Evolutionary conservation across 306 rosid genomes (phyloP).

Genomic region (Trifolium fragiferum): DNA sequence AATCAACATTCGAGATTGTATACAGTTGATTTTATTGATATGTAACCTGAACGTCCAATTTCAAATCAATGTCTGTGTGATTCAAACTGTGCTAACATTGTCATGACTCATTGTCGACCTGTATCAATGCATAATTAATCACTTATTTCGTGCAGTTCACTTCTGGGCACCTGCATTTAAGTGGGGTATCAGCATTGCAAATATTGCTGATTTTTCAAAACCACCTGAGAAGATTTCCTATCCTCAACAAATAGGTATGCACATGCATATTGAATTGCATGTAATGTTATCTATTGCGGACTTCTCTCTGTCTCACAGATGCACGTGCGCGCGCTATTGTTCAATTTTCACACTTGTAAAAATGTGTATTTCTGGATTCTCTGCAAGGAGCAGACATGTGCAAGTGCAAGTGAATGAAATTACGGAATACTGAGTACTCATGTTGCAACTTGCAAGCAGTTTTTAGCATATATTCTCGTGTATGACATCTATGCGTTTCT

Average conservation of each 20-base stretch:
- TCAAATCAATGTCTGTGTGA: too few relatives aligned
- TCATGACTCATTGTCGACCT: slow-evolving; percentile 8
- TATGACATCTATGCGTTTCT: slow-evolving; percentile 21
- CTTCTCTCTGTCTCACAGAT: not conserved
- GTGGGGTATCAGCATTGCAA: slow-evolving; percentile 99
- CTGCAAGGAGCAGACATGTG: not conserved
- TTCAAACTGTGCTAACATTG: not conserved
- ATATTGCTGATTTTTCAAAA: slow-evolving; percentile 84
- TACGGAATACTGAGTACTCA: slow-evolving; percentile 22
- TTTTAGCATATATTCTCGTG: slow-evolving; percentile 12
- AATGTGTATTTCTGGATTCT: slow-evolving; percentile 23
- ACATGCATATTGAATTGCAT: not conserved
- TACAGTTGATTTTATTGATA: too few relatives aligned
- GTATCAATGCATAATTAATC: slow-evolving; percentile 30
- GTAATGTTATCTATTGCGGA: slow-evolving; percentile 2
- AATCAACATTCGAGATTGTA: too few relatives aligned
- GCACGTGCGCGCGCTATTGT: not conserved
- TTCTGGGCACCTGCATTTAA: slow-evolving; percentile 99
- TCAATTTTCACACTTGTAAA: not conserved
- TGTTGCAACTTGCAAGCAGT: slow-evolving; percentile 20
- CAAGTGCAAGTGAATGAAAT: slow-evolving; percentile 4
- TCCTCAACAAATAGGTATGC: slow-evolving; percentile 92
- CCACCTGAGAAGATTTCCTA: slow-evolving; percentile 93
- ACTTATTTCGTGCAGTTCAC: slow-evolving; percentile 68
- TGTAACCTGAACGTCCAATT: too few relatives aligned